These are phyloP conservation scores for Apiotrichum veenhuisii DNA, from an alignment of 1,284 basidiomycete species.

Conservation along the genomic window DNA sequence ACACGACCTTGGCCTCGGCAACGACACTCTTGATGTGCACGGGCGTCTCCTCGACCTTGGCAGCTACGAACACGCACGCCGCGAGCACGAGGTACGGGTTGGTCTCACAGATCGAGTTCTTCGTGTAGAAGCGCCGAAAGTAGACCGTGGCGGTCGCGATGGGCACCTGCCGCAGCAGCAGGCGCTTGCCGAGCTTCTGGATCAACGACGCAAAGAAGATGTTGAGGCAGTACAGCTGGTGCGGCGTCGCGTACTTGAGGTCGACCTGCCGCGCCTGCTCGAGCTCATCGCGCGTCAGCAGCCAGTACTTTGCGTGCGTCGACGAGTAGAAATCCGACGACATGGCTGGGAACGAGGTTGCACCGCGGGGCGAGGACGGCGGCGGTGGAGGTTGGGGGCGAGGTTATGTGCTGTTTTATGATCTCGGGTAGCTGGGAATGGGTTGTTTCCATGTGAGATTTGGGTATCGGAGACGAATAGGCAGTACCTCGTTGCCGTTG, in stretches of 20 bases:
- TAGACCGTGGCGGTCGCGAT: slow-evolving; percentile 91
- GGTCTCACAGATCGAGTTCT: slow-evolving; percentile 88
- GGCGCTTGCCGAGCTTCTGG: slow-evolving; percentile 77
- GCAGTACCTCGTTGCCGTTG: too few relatives aligned
- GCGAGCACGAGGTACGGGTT: slow-evolving; percentile 89
- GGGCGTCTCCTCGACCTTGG: slow-evolving; percentile 94
- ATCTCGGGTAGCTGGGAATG: background rate
- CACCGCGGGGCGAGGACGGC: background rate
- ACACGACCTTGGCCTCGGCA: slow-evolving; percentile 73
- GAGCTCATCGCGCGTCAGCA: slow-evolving; percentile 73
- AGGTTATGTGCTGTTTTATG: background rate
- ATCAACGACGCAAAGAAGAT: slow-evolving; percentile 85
- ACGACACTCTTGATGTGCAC: slow-evolving; percentile 90
- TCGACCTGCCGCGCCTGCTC: slow-evolving; percentile 70
- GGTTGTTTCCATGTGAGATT: background rate
- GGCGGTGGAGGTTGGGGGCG: background rate
- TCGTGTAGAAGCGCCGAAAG: slow-evolving; percentile 90
- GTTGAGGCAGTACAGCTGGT: slow-evolving; percentile 69
- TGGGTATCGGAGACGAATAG: too few relatives aligned
- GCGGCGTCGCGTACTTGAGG: slow-evolving; percentile 68
- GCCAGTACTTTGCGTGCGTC: slow-evolving; percentile 59
- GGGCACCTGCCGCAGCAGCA: slow-evolving; percentile 78
- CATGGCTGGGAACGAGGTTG: too few relatives aligned
- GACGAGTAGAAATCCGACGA: slow-evolving; percentile 46
- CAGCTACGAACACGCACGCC: slow-evolving; percentile 90